Percentiles rank a stretch among this genome's conserved stretches.
Conservation (phyloP, 140 eudicot species). For the Ambrosia hybrid region DNA sequence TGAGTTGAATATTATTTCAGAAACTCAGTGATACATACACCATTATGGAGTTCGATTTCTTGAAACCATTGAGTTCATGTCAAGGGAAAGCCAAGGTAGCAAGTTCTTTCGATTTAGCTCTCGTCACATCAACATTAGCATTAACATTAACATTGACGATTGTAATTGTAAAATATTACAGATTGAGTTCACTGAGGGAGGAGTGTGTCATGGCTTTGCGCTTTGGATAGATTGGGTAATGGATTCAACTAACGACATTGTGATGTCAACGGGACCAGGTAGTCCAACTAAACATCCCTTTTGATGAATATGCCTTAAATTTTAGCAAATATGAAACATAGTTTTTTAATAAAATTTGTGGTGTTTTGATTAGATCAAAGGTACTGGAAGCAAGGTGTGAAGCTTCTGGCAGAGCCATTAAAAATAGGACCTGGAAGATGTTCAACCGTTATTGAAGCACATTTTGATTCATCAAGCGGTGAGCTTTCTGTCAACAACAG, state of each 20-base stretch:
- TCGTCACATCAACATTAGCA: background rate
- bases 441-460: constrained; percentile 49
- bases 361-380: constrained; percentile 51
- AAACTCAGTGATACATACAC: constrained; percentile 61
- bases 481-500: constrained; percentile 41
- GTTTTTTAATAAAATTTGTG: background rate
- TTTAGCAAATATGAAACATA: background rate
- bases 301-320: background rate
- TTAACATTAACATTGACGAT: background rate
- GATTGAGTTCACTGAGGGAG: constrained; percentile 53
- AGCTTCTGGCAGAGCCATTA: constrained; percentile 59
- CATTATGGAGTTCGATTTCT: constrained; percentile 78
- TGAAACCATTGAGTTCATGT: constrained; percentile 62
- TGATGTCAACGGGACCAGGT: constrained; percentile 84
- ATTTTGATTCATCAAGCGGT: constrained; percentile 63
- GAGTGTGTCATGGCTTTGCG: constrained; percentile 81
- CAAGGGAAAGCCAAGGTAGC: constrained; percentile 66
- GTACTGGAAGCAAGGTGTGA: constrained; percentile 90
- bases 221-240: constrained; percentile 95
- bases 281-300: background rate
- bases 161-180: constrained; percentile 21
- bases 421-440: constrained; percentile 24
- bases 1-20: constrained; percentile 40
- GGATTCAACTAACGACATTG: constrained; percentile 44
- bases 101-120: background rate